Evolutionary conservation across 2,329 filamentous ascomycete genomes (phyloP), one percentile per base, ranked within the genome.

Genomic region (Colletotrichum caudatum): DNA sequence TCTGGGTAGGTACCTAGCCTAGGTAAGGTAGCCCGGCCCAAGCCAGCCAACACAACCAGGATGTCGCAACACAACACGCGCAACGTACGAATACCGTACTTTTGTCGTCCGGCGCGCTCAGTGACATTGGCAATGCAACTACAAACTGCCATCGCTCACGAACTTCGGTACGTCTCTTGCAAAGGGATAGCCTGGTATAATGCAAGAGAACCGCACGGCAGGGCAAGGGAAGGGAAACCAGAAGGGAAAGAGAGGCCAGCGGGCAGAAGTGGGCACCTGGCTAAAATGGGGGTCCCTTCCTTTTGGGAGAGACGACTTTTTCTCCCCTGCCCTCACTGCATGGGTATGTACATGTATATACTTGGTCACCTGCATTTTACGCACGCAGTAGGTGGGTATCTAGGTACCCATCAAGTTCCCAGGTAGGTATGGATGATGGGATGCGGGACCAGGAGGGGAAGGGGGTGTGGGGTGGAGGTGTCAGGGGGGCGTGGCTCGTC

Each of bases 221-320:
- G 26, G 26, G 26, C 26, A 29, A 29, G 29, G 29, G 29, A 29
- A 29, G 29, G 51, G 63, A 26, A 53, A 14, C 44, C 39, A 56
- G 56, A 54, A 51, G 66, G 46, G 26, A 61, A 26, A 16, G 44
- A 33, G 48, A 56, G 63, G 39, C 63, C 48, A 48, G 67, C 64
- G 56, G 67, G 67, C 56, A 57, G 57, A 66, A 70, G 63, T 66
- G 64, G 67, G 67, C 39, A 50, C 64, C 56, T 67, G 23, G 67
- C 48, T 33, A 51, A 69, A 69, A 65, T 44, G 51, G 66, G 51
- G 66, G 44, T 23, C 53, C 66, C 50, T 46, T 56, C 39, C 18
- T 29, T 64, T 65, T 62, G 20, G 48, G 41, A 16, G 23, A 51
- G 23, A 29, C n/a, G 44, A 56, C 53, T 61, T 63, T 57, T 39